phyloP scores from a whole-genome alignment of 192 early-diverging fungal species.

The Coemansia sp. region DNA sequence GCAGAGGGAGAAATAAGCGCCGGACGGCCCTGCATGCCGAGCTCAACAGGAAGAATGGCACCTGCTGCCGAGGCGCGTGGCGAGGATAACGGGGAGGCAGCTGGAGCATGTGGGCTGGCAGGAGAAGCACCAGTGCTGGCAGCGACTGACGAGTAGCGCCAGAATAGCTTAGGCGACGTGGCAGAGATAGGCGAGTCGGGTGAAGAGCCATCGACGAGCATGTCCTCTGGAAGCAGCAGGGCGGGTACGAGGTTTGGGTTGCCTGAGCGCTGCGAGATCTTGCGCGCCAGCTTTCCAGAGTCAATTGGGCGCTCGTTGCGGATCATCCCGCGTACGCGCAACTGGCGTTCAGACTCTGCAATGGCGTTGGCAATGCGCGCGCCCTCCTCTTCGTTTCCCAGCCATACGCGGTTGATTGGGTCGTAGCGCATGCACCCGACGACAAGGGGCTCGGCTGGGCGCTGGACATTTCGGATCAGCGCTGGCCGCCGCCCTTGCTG shows the following conservation, averaged over 20 bases:
- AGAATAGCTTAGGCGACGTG: constrained; percentile 9
- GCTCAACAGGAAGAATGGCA: constrained; percentile 10
- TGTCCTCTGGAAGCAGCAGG: constrained; percentile 18
- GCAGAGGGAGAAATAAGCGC: constrained; percentile 41
- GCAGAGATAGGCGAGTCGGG: constrained; percentile 4
- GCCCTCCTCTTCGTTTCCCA: constrained; percentile 44
- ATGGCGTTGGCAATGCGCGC: constrained; percentile 37
- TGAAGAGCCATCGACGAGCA: constrained; percentile 10
- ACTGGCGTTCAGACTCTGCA: constrained; percentile 43
- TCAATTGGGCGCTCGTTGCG: constrained; percentile 34
- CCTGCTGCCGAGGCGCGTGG: neutral
- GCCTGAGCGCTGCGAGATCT: constrained; percentile 37
- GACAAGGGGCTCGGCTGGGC: constrained; percentile 28
- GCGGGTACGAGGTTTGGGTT: constrained; percentile 21
- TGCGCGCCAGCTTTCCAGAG: constrained; percentile 40
- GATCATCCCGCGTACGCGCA: constrained; percentile 1
- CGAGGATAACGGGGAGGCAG: neutral
- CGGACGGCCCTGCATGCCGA: constrained; percentile 24
- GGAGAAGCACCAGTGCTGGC: neutral
- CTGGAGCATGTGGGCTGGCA: neutral
- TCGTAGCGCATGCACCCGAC: constrained; percentile 44
- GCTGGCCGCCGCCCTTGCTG: constrained; percentile 30
- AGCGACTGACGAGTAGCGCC: neutral
- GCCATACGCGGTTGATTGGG: constrained; percentile 32
- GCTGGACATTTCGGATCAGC: constrained; percentile 30